Evolutionary conservation across 768 basidiomycete species (phyloP), one percentile per base, ranked within the genome.

Genomic region (Boletus reticulatus): DNA sequence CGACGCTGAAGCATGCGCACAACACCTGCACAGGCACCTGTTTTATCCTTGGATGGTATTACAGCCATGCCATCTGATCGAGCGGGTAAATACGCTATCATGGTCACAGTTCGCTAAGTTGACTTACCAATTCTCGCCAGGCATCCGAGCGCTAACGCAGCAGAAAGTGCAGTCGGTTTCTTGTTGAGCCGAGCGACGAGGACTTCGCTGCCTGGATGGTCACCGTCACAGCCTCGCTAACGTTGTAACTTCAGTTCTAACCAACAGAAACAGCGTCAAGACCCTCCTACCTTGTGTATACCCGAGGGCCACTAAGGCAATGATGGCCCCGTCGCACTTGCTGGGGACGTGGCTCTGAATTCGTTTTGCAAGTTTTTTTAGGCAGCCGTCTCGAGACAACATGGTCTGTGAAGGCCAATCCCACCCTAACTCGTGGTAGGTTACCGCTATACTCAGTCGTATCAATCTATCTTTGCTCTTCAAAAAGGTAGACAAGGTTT

Each of bases 351-450:
- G 50, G 9, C 51, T 58, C 20, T 59, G 58, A 4, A 47, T 59
- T 14, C 45, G 56, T 43, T 60, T 57, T 10, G 64, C 68, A 6
- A 68, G 57, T 32, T 48, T 58, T 34, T 0, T 47, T 2, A 66
- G 42, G 29, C 53, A 52, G 1, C 50, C 61, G 0, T 56, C 51
- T n/a, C 47, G 9, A 2, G 37, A 22, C 32, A 69, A 41, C n/a
- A n/a, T 19, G 41, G 32, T 19, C 13, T 59, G 50, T 43, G 4
- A 34, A 16, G 62, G 58, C 61, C 54, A 67, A 31, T 50, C 52
- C 68, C 60, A 67, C 22, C 48, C 59, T 8, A 71, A 31, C 47
- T 70, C 64, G 49, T 62, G 72, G 49, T 60, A 70, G 5, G 53
- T 66, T 39, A 60, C 65, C 0, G 67, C 61, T 0, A 68, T 60